Conservation (phyloP, 352 stramenopile genomes). For the Globisporangium megalacanthum region DNA sequence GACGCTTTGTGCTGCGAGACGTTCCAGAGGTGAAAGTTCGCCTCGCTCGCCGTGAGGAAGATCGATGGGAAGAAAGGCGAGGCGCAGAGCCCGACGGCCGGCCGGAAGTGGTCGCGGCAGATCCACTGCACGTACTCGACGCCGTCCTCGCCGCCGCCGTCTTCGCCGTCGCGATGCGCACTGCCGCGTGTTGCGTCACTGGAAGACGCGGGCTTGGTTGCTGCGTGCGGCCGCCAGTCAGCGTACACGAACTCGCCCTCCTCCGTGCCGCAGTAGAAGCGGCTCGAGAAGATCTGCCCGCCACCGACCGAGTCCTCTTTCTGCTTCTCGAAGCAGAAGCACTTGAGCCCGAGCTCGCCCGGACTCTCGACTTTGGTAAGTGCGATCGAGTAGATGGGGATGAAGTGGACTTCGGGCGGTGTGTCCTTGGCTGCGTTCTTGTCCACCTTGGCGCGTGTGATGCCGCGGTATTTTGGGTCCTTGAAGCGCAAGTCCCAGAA, state of each 20-base stretch:
- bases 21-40: conserved; percentile 92
- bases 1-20: conserved; percentile 38
- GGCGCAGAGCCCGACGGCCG: conserved; percentile 66
- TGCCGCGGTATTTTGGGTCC: conserved; percentile 71
- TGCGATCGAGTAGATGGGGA: conserved; percentile 77
- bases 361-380: conserved; percentile 71
- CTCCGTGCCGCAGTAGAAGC: conserved; percentile 82
- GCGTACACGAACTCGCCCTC: conserved; percentile 89
- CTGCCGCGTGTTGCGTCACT: conserved; percentile 6
- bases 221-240: conserved; percentile 82
- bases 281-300: conserved; percentile 33
- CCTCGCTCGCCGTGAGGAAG: conserved; percentile 84
- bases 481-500: conserved; percentile 93
- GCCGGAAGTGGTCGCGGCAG: conserved; percentile 82
- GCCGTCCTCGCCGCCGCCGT: conserved; percentile 35
- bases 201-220: conserved; percentile 5
- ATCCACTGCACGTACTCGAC: conserved; percentile 92
- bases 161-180: conserved; percentile 30
- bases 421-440: conserved; percentile 56
- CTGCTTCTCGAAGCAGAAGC: conserved; percentile 58
- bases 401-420: conserved; percentile 67
- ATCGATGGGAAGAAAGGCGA: conserved; percentile 92
- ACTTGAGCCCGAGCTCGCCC: conserved; percentile 58
- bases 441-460: conserved; percentile 59
- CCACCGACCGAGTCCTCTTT: conserved; percentile 36